Percentiles rank a stretch among this genome's conserved stretches.
phyloP scores from a whole-genome alignment of 1,284 basidiomycete species.

The Irpex lacteus region DNA sequence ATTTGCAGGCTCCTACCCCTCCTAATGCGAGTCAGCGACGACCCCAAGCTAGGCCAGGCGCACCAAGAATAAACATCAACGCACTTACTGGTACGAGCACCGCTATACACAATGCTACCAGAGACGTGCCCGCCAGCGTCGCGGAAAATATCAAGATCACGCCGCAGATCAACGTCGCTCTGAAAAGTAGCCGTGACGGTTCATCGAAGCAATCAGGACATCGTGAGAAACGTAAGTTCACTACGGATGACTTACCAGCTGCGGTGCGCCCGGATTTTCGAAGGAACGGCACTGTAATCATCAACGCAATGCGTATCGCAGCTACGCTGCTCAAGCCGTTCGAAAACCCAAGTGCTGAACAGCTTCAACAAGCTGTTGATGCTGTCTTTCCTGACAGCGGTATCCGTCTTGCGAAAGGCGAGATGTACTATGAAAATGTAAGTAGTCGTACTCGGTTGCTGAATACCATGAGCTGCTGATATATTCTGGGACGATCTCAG shows the following conservation, averaged over 20 bases:
- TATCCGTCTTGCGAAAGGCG: background rate
- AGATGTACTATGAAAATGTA: background rate
- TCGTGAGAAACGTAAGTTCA: background rate
- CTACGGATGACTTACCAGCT: background rate
- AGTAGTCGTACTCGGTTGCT: background rate
- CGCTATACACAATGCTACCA: too few species aligned
- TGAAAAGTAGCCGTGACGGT: too few species aligned
- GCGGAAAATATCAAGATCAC: too few species aligned
- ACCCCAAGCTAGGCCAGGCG: too few species aligned
- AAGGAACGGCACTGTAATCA: background rate
- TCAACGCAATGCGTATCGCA: background rate
- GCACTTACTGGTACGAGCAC: too few species aligned
- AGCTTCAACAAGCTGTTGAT: background rate
- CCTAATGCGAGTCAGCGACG: too few species aligned
- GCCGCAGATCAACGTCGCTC: too few species aligned
- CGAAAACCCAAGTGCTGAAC: background rate
- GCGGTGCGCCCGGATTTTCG: background rate
- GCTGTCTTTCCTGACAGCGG: background rate
- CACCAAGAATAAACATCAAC: too few species aligned
- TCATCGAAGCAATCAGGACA: background rate
- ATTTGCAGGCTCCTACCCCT: too few species aligned
- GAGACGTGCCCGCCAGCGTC: too few species aligned
- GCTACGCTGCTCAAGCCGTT: background rate
- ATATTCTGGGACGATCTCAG: background rate
- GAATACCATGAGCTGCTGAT: background rate